Evolutionary conservation across 2,329 filamentous ascomycete species (phyloP).

Genomic region (Trichoderma endophyticum): DNA sequence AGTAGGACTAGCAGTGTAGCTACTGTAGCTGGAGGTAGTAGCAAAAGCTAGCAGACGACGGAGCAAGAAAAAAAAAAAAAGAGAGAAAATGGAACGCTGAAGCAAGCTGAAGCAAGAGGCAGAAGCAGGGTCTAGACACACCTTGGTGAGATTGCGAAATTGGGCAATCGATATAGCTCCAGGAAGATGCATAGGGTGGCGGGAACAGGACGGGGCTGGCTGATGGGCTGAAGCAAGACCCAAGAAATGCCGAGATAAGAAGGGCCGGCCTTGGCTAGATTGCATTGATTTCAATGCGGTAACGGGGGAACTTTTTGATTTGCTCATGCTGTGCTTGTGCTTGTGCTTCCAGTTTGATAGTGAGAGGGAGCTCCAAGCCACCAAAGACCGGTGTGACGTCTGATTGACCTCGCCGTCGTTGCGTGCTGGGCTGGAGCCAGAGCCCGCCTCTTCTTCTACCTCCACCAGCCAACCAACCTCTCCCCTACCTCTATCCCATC

Average conservation of each 20-base stretch:
- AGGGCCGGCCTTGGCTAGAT: neutral
- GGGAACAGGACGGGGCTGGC: neutral
- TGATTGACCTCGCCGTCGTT: neutral
- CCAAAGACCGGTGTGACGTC: conserved; percentile 15
- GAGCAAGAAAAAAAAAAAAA: neutral
- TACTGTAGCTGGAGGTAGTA: neutral
- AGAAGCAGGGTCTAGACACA: neutral
- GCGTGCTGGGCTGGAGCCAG: neutral
- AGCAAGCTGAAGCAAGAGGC: neutral
- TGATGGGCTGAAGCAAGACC: conserved; percentile 2
- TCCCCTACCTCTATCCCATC: neutral
- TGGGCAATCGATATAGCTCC: conserved; percentile 7
- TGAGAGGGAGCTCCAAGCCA: neutral
- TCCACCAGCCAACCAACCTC: neutral
- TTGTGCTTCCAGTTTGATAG: neutral
- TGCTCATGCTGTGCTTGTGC: neutral
- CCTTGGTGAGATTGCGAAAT: neutral
- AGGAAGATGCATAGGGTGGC: conserved; percentile 1
- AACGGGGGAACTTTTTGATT: neutral
- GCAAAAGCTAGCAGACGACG: neutral
- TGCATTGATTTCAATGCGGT: neutral
- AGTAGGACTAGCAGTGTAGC: neutral
- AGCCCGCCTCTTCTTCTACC: neutral
- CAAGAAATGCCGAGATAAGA: conserved; percentile 11
- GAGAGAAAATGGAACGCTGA: neutral